A percentile compares a stretch with the other conserved stretches of the same genome.
These are phyloP conservation scores for Chenopodium berlandieri DNA, from an alignment of 148 eudicot species.

Conservation along the genomic window DNA sequence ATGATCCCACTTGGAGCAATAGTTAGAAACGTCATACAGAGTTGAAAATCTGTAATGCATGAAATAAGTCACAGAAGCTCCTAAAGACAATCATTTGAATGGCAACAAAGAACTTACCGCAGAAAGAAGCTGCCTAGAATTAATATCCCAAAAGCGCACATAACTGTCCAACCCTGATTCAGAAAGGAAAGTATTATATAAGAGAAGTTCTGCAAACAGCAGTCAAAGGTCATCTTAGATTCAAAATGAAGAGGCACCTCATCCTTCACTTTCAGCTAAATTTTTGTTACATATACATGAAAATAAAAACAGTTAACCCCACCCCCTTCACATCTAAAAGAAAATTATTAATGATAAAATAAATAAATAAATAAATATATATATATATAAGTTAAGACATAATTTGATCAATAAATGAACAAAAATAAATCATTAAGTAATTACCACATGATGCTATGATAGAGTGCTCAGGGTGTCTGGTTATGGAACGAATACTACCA, in stretches of 20 bases:
- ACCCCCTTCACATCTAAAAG: background rate
- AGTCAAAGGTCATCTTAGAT: background rate
- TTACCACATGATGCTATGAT: no score
- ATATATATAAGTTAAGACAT: conserved; percentile 17
- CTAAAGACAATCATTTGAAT: background rate
- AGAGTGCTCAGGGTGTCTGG: no score
- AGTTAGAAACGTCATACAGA: background rate
- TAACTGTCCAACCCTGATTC: conserved; percentile 81
- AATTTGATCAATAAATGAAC: no score
- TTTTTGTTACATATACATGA: background rate
- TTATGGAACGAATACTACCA: no score
- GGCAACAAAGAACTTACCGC: conserved; percentile 52
- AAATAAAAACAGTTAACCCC: background rate
- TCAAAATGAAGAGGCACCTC: background rate
- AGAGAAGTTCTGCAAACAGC: background rate
- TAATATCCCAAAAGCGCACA: conserved; percentile 86
- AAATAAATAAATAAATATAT: background rate
- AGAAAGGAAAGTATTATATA: conserved; percentile 8
- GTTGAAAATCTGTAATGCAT: background rate
- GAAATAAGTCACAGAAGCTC: background rate
- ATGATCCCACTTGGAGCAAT: background rate
- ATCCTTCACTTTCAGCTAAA: background rate
- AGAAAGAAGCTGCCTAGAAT: conserved; percentile 85
- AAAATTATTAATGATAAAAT: background rate
- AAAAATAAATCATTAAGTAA: no score